phyloP scores from a whole-genome alignment of 805 yeast genomes.

The Candida tallmaniae region DNA sequence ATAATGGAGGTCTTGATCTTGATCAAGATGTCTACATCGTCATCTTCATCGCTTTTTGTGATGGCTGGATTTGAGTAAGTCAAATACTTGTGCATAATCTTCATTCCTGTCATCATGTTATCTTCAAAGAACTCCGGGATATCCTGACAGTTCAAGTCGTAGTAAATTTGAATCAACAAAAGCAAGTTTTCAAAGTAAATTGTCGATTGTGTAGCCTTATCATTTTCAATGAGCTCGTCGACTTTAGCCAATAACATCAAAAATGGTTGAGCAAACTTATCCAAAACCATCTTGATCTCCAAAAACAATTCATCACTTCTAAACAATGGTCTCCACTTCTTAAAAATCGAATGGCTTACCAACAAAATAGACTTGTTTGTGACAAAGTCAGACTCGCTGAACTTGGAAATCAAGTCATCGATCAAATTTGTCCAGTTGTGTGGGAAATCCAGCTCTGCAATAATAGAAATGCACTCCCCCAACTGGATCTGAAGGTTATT shows the following conservation, averaged over 20 bases:
- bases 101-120: slow-evolving; percentile 72
- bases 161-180: slow-evolving; percentile 74
- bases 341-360: slow-evolving; percentile 94
- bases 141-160: slow-evolving; percentile 95
- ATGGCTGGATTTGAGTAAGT: slow-evolving; percentile 52
- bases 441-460: slow-evolving; percentile 96
- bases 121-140: slow-evolving; percentile 98
- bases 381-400: slow-evolving; percentile 62
- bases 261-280: slow-evolving; percentile 78
- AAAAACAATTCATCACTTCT: slow-evolving; percentile 84
- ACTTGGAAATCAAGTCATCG: slow-evolving; percentile 64
- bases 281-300: slow-evolving; percentile 84
- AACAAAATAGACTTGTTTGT: slow-evolving; percentile 80
- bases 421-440: slow-evolving; percentile 77
- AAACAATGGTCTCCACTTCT: slow-evolving; percentile 93
- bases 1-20: slow-evolving; percentile 76
- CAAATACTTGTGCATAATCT: slow-evolving; percentile 75
- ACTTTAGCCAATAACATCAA: slow-evolving; percentile 61
- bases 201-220: slow-evolving; percentile 27
- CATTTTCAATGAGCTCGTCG: slow-evolving; percentile 56
- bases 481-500: slow-evolving; percentile 81
- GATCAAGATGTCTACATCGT: slow-evolving; percentile 64
- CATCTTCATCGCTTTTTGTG: slow-evolving; percentile 55
- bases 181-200: slow-evolving; percentile 67
- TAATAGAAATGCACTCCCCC: slow-evolving; percentile 87